Percentiles rank a stretch among this genome's conserved stretches.
These are phyloP conservation scores for Gamsiella multidivaricata DNA, from an alignment of 192 early-diverging fungal species.

Conservation along the genomic window DNA sequence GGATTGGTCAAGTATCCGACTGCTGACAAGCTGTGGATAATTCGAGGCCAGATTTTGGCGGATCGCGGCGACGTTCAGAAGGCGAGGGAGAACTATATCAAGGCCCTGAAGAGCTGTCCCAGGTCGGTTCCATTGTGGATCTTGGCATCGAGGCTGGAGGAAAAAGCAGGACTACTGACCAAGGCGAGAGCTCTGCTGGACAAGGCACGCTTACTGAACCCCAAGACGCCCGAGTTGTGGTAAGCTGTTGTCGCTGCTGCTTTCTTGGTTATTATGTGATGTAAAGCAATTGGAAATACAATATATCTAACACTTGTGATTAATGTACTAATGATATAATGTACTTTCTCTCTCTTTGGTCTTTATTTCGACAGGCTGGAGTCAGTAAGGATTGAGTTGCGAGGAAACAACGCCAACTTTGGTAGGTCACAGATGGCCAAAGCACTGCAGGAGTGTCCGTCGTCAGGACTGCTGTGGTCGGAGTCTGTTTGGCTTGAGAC, in stretches of 20 bases:
- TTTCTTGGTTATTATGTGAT: not conserved
- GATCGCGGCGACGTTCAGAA: constrained; percentile 66
- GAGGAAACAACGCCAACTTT: constrained; percentile 75
- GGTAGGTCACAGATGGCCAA: constrained; percentile 84
- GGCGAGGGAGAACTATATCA: constrained; percentile 79
- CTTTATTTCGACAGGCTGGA: constrained; percentile 60
- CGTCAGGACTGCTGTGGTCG: constrained; percentile 87
- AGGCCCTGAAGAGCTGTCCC: constrained; percentile 81
- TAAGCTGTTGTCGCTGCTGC: constrained; percentile 16
- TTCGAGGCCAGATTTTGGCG: constrained; percentile 84
- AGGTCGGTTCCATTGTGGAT: constrained; percentile 86
- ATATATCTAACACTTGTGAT: not conserved
- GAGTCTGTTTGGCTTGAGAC: constrained; percentile 88
- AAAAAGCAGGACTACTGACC: constrained; percentile 67
- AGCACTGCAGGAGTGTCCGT: constrained; percentile 93
- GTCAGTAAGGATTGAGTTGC: constrained; percentile 80
- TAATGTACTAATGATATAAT: not conserved
- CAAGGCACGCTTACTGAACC: constrained; percentile 84
- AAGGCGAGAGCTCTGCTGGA: constrained; percentile 89
- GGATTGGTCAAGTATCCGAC: constrained; percentile 77
- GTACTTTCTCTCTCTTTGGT: not conserved
- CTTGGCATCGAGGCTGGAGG: constrained; percentile 82
- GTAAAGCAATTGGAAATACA: not conserved
- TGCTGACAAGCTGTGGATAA: constrained; percentile 94
- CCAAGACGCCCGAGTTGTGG: constrained; percentile 87